Base-by-base conservation (phyloP, 257 asterid species). In the Eucommia ulmoides region DNA sequence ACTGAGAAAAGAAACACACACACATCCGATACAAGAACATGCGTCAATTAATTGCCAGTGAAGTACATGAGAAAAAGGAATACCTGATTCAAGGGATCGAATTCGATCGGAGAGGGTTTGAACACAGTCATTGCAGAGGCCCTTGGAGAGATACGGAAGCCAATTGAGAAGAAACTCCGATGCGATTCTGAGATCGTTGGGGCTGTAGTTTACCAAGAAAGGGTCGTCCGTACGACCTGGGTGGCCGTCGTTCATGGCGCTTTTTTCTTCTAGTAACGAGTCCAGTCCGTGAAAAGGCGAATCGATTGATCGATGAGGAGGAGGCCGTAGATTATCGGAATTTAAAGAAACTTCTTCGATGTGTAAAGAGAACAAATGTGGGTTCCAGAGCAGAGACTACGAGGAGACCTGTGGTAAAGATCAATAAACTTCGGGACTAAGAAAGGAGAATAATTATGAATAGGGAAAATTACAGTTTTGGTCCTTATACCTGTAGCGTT, bases 131-230 rank as follows among this genome's bases (percentile, higher is more conserved):
- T 50, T 51, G 74, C 99, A 91, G 56, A 91, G 95, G 45, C 83
- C 96, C 53, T 73, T 78, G 58, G 94, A 66, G 47, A 91, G 82
- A 48, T 77, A 86, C 1, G 99, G 95, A 22, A 77, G 53, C 96
- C 99, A 91, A 70, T 73, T 86, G 60, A 95, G 77, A n/a, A 91
- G 61, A 51, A 86, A 91, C 62, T 81, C 95, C 15, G 84, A 80
- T 54, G 96, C 96, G 64, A 73, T 77, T 51, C 67, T 64, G 38
- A 81, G 79, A 20, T 91, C 98, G 8, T 53, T 42, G 29, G 71
- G 68, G 61, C 59, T 58, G 70, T 60, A 86, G n/a, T 72, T 74
- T 15, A 53, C 75, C 51, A 86, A 64, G 57, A 91, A 81, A 1
- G 79, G 68, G 45, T 84, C 83, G 23, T 47, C 61, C 50, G 38